Percentiles rank a stretch among this genome's conserved stretches.
These are phyloP conservation scores for Eutrema heterophyllum DNA, from an alignment of 345 rosid genomes.

Conservation along the genomic window DNA sequence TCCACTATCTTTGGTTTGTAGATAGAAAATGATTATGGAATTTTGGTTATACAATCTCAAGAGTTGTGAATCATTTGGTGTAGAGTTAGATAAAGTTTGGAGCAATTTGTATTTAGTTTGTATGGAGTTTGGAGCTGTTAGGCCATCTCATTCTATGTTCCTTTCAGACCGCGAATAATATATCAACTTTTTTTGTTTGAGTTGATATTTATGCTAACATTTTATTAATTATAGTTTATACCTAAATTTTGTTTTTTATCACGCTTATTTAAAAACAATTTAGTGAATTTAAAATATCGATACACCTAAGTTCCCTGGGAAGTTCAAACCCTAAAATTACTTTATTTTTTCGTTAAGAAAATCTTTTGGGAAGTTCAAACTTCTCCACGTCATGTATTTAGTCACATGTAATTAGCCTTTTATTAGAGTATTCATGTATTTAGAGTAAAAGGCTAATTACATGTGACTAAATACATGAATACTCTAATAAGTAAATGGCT, in stretches of 20 bases:
- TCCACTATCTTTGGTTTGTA: slow-evolving; percentile 17
- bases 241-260: not conserved
- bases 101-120: not conserved
- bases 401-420: no score
- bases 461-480: no score
- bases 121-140: slow-evolving; percentile 18
- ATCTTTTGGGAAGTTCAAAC: no score
- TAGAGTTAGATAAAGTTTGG: slow-evolving; percentile 23
- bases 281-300: not conserved
- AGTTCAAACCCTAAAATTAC: no score
- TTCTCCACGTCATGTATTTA: no score
- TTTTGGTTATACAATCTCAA: not conserved
- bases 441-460: no score
- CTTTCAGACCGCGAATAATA: not conserved
- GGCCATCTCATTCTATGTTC: slow-evolving; percentile 18
- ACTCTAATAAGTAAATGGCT: no score
- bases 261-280: not conserved
- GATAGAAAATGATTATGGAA: slow-evolving; percentile 1
- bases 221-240: not conserved
- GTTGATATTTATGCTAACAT: not conserved
- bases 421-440: no score
- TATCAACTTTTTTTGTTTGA: not conserved
- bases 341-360: no score
- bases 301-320: not conserved
- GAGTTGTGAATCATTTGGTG: slow-evolving; percentile 18